Conservation (phyloP, 1,139 yeast species). For the Nadsonia commutata region DNA sequence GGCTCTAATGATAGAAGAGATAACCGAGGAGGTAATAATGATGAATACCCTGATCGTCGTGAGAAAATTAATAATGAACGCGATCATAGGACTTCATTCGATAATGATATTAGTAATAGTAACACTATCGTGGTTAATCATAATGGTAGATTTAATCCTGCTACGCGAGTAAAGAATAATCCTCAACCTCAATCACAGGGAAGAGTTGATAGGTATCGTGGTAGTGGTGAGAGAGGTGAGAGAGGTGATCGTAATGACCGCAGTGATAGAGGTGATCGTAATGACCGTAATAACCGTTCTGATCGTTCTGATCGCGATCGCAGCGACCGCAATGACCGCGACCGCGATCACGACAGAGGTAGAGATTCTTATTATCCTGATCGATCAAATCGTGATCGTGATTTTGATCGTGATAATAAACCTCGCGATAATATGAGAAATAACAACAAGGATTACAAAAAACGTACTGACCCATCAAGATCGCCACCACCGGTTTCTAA, state of each 20-base stretch:
- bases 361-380: neutral
- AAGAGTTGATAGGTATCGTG: too few relatives aligned
- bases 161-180: too few relatives aligned
- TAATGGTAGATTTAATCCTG: too few relatives aligned
- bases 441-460: neutral
- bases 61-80: too few relatives aligned
- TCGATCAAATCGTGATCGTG: neutral
- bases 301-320: neutral
- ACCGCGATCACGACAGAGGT: neutral
- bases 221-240: too few relatives aligned
- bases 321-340: neutral
- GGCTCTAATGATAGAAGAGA: too few relatives aligned
- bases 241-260: neutral
- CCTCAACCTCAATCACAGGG: too few relatives aligned
- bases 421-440: neutral
- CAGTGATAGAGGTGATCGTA: neutral
- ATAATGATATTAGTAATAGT: too few relatives aligned
- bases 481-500: neutral
- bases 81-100: too few relatives aligned
- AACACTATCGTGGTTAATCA: too few relatives aligned
- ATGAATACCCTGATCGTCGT: too few relatives aligned
- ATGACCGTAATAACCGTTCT: neutral
- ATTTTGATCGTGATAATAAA: neutral
- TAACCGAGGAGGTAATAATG: too few relatives aligned
- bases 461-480: neutral